Evolutionary conservation across 176 grass and related monocot genomes (phyloP).

Genomic region (Elymus sibiricus): DNA sequence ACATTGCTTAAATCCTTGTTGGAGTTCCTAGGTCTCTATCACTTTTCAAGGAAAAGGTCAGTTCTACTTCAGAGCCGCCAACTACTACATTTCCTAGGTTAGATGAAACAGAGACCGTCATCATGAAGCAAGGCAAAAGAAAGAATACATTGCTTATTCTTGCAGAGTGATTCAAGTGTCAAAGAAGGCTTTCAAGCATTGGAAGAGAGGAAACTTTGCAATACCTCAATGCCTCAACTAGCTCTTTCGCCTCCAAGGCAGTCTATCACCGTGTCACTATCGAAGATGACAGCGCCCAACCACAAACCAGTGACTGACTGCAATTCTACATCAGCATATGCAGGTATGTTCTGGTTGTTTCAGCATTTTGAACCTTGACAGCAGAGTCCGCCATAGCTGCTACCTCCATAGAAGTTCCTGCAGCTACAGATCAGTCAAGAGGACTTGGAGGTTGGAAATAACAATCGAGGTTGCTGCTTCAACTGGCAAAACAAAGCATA

Average conservation of each 20-base stretch:
- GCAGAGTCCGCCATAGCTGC: constrained; percentile 17
- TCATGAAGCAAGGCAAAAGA: constrained; percentile 37
- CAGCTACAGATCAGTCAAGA: constrained; percentile 17
- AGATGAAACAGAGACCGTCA: constrained; percentile 22
- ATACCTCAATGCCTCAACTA: constrained; percentile 16
- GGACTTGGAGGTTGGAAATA: neutral
- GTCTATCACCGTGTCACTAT: constrained; percentile 31
- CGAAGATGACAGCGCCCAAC: constrained; percentile 28
- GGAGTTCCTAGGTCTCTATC: constrained; percentile 47
- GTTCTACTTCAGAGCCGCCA: constrained; percentile 52
- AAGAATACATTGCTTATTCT: constrained; percentile 32
- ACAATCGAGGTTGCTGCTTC: constrained; percentile 14
- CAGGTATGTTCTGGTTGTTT: constrained; percentile 19
- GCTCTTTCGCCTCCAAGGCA: constrained; percentile 16
- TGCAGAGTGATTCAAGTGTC: constrained; percentile 40
- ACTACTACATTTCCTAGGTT: constrained; percentile 35
- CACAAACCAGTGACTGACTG: neutral
- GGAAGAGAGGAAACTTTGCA: constrained; percentile 31
- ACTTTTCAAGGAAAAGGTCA: constrained; percentile 47
- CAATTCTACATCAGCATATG: constrained; percentile 9
- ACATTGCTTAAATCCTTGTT: constrained; percentile 48
- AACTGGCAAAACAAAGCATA: constrained; percentile 23
- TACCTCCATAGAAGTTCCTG: constrained; percentile 16
- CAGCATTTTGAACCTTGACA: constrained; percentile 22
- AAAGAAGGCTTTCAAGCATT: constrained; percentile 35